Percentiles rank a stretch among this genome's conserved stretches.
phyloP scores from a whole-genome alignment of 176 grass and related monocot genomes.

The Thalia dealbata region DNA sequence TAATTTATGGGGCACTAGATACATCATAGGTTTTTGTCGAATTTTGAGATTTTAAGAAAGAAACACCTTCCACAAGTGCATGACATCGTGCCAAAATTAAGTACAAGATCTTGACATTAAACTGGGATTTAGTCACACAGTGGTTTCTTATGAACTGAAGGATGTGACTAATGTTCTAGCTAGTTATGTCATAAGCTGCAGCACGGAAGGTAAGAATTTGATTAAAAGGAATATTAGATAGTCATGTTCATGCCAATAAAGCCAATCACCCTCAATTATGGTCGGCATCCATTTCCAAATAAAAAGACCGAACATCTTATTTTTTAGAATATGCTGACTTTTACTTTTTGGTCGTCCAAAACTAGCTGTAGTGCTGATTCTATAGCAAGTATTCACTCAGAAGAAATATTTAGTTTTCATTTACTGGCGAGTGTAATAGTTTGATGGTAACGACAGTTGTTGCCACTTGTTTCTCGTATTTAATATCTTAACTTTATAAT shows the following conservation, averaged over 20 bases:
- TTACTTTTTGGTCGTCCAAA: neutral
- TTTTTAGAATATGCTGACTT: neutral
- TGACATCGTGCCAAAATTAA: neutral
- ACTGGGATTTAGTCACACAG: neutral
- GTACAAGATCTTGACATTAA: neutral
- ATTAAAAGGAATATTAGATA: neutral
- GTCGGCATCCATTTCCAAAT: neutral
- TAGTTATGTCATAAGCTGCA: neutral
- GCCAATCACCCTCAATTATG: neutral
- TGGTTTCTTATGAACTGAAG: neutral
- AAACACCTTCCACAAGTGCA: no score
- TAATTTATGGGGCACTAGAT: no score
- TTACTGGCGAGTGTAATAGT: neutral
- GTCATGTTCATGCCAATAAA: neutral
- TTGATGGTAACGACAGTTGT: neutral
- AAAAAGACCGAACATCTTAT: neutral
- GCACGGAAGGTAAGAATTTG: neutral
- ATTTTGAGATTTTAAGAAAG: no score
- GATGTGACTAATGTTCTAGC: neutral
- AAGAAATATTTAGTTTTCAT: neutral
- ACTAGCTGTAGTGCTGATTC: neutral
- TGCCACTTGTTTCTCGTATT: neutral
- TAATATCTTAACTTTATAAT: neutral
- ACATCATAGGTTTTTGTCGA: no score
- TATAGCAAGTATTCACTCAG: neutral